Conservation (phyloP, 805 yeast species). For the Cyberlindnera amylophila region DNA sequence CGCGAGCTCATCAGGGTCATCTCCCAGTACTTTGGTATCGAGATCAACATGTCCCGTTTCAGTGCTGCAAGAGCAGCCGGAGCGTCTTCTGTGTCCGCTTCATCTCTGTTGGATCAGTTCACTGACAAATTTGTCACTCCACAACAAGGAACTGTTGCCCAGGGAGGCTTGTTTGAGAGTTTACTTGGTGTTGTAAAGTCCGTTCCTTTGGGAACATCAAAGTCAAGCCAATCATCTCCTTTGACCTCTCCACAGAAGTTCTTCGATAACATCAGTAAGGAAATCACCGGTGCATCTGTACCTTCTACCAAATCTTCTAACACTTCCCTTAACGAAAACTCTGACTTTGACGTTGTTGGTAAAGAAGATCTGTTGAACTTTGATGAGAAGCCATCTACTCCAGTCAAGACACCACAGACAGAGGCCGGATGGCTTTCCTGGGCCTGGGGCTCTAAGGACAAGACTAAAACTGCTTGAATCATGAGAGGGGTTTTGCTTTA, state of each 20-base stretch:
- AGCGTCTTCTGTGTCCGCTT: background rate
- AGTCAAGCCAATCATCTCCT: background rate
- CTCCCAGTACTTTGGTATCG: conserved; percentile 5
- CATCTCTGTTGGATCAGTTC: conserved; percentile 9
- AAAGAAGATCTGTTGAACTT: conserved; percentile 24
- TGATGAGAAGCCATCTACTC: conserved; percentile 2
- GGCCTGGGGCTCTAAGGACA: conserved; percentile 14
- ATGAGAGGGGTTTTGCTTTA: background rate
- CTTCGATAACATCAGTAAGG: background rate
- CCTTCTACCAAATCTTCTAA: background rate
- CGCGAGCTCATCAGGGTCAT: conserved; percentile 3
- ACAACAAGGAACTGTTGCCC: background rate
- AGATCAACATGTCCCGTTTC: conserved; percentile 8
- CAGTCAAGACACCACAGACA: conserved; percentile 2
- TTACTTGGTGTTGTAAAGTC: conserved; percentile 12
- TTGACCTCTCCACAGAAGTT: conserved; percentile 1
- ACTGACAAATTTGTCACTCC: conserved; percentile 9
- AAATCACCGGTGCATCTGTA: background rate
- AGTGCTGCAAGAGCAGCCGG: background rate
- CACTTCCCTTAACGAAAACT: conserved; percentile 9
- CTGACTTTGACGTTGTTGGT: conserved; percentile 46
- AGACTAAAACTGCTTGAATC: conserved; percentile 13
- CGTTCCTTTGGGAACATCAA: conserved; percentile 1
- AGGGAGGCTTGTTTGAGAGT: conserved; percentile 10
- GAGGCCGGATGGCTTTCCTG: conserved; percentile 16